Percentiles rank a stretch among this genome's conserved stretches.
These are phyloP conservation scores for Torulaspora microellipsoides DNA, from an alignment of 805 yeast species.

Conservation along the genomic window DNA sequence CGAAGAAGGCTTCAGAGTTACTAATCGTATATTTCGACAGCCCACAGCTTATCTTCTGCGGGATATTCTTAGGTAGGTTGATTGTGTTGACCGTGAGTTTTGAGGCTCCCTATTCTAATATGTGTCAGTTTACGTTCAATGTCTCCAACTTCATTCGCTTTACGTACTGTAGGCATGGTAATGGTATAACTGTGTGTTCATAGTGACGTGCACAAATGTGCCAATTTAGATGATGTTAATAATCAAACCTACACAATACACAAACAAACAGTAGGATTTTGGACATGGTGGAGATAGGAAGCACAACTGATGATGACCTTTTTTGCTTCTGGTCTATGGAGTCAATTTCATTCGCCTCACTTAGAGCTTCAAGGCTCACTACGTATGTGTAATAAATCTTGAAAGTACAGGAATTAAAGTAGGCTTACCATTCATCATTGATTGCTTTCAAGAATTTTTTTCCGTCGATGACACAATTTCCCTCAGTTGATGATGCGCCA, in stretches of 20 bases:
- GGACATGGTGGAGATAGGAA: constrained; percentile 61
- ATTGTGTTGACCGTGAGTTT: too few species aligned
- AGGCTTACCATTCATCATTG: constrained; percentile 32
- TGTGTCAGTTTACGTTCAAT: neutral
- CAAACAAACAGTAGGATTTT: constrained; percentile 36
- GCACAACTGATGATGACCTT: constrained; percentile 77
- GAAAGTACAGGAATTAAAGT: too few species aligned
- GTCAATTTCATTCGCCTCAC: constrained; percentile 54
- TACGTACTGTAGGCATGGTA: too few species aligned
- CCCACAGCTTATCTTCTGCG: too few species aligned
- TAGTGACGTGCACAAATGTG: neutral
- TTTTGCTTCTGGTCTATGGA: constrained; percentile 35
- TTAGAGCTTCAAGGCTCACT: constrained; percentile 62
- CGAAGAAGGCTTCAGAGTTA: neutral
- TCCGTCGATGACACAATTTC: constrained; percentile 17
- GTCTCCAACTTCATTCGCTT: neutral
- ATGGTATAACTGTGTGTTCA: too few species aligned
- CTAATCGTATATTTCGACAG: neutral
- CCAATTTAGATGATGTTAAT: constrained; percentile 56
- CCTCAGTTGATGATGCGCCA: constrained; percentile 19
- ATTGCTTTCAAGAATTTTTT: constrained; percentile 31
- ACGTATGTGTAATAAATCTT: constrained; percentile 69
- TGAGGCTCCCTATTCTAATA: neutral
- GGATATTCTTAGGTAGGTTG: neutral
- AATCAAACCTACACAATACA: constrained; percentile 62